Percentiles rank a stretch among this genome's conserved stretches.
Evolutionary conservation across 176 grass and related monocot species (phyloP).

Genomic region (Zea luxurians): DNA sequence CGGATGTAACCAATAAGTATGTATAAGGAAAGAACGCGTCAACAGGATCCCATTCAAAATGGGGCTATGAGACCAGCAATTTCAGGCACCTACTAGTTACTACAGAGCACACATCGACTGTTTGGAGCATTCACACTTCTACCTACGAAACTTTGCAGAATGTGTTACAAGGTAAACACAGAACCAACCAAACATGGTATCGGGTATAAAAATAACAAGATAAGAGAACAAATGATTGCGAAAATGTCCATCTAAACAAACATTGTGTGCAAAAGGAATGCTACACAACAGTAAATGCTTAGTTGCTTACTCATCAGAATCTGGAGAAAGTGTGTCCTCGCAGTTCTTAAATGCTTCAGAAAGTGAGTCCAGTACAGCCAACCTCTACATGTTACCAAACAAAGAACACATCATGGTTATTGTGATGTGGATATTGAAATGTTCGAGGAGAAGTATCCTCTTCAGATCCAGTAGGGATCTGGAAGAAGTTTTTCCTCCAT

Average conservation of each 20-base stretch:
- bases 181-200: conserved; percentile 7
- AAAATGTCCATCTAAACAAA: conserved; percentile 5
- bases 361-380: conserved; percentile 66
- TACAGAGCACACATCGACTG: neutral
- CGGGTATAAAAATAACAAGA: too few relatives aligned
- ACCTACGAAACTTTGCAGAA: neutral
- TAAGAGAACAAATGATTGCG: neutral
- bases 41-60: conserved; percentile 12
- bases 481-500: neutral
- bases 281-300: conserved; percentile 21
- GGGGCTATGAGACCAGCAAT: neutral
- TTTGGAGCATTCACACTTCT: neutral
- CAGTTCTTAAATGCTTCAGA: conserved; percentile 55
- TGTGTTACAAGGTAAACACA: neutral
- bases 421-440: neutral
- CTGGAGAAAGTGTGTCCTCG: conserved; percentile 43
- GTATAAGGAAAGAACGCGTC: conserved; percentile 14
- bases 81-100: conserved; percentile 1
- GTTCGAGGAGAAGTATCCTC: neutral
- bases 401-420: conserved; percentile 25
- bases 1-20: neutral
- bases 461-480: conserved; percentile 2
- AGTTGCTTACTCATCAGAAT: conserved; percentile 63
- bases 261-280: neutral
- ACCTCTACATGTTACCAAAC: conserved; percentile 46